A percentile compares a stretch with the other conserved stretches of the same genome.
phyloP scores from a whole-genome alignment of 163 green algal genomes.

The Volvox carteri region DNA sequence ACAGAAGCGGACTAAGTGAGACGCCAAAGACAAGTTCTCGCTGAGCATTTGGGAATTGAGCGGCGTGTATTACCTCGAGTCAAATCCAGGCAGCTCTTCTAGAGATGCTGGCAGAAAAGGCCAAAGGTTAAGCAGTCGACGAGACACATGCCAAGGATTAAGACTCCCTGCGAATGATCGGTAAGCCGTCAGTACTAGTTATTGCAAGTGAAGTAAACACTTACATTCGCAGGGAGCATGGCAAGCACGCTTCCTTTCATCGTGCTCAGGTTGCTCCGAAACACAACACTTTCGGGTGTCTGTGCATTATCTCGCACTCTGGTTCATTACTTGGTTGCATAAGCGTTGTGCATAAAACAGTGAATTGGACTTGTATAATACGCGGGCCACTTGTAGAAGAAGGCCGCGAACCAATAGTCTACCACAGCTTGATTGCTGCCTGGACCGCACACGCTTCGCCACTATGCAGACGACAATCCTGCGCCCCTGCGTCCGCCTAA shows the following conservation, averaged over 20 bases:
- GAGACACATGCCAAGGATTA: not conserved
- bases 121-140: not conserved
- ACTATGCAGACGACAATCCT: constrained; percentile 42
- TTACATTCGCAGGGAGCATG: too few relatives aligned
- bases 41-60: too few relatives aligned
- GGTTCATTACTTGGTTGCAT: not conserved
- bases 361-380: too few relatives aligned
- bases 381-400: not conserved
- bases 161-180: too few relatives aligned
- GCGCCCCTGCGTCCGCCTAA: not conserved
- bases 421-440: constrained; percentile 23
- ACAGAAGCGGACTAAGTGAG: too few relatives aligned
- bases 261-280: not conserved
- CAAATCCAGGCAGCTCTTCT: too few relatives aligned
- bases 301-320: not conserved
- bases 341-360: too few relatives aligned
- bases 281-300: not conserved
- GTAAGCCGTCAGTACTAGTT: too few relatives aligned
- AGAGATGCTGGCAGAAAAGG: too few relatives aligned
- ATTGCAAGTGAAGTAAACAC: too few relatives aligned
- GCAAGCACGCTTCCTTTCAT: not conserved
- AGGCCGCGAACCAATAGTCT: not conserved
- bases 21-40: too few relatives aligned
- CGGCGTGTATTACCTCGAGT: too few relatives aligned
- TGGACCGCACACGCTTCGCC: not conserved